Conservation (phyloP, 495 filamentous ascomycete genomes). For the Lepidopterella palustris region DNA sequence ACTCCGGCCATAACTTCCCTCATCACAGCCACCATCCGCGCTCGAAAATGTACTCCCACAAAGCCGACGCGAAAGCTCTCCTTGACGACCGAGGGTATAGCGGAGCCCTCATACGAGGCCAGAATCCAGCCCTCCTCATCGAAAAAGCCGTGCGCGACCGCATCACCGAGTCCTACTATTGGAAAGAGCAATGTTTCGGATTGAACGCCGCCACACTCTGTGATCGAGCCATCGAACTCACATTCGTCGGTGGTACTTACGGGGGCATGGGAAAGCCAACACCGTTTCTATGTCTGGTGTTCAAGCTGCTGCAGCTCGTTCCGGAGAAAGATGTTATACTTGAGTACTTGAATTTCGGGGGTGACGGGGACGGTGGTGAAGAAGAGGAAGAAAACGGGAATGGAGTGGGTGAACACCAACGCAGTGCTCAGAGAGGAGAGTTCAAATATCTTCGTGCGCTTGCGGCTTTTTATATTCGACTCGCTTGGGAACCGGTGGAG, state of each 20-base stretch:
- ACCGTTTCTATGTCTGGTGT: slow-evolving; percentile 89
- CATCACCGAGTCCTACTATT: slow-evolving; percentile 91
- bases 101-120: slow-evolving; percentile 62
- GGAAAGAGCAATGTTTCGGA: slow-evolving; percentile 97
- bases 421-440: slow-evolving; percentile 17
- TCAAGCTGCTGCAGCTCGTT: slow-evolving; percentile 87
- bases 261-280: slow-evolving; percentile 74
- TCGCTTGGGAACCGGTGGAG: slow-evolving; percentile 76
- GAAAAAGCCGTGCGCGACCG: slow-evolving; percentile 91
- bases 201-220: slow-evolving; percentile 85
- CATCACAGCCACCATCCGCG: not conserved
- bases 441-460: slow-evolving; percentile 72
- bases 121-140: slow-evolving; percentile 84
- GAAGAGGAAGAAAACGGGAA: slow-evolving; percentile 41
- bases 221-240: slow-evolving; percentile 80
- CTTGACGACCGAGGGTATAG: slow-evolving; percentile 50
- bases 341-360: slow-evolving; percentile 67
- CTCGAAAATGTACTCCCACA: slow-evolving; percentile 31
- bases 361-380: slow-evolving; percentile 53
- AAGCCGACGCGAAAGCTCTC: slow-evolving; percentile 41
- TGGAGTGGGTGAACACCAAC: slow-evolving; percentile 16
- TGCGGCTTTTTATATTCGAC: slow-evolving; percentile 85
- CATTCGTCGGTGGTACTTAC: slow-evolving; percentile 78
- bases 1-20: not conserved
- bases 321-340: slow-evolving; percentile 72